Evolutionary conservation across 192 early-diverging fungal genomes (phyloP), one percentile per base, ranked within the genome.

Genomic region (Podila epicladia): DNA sequence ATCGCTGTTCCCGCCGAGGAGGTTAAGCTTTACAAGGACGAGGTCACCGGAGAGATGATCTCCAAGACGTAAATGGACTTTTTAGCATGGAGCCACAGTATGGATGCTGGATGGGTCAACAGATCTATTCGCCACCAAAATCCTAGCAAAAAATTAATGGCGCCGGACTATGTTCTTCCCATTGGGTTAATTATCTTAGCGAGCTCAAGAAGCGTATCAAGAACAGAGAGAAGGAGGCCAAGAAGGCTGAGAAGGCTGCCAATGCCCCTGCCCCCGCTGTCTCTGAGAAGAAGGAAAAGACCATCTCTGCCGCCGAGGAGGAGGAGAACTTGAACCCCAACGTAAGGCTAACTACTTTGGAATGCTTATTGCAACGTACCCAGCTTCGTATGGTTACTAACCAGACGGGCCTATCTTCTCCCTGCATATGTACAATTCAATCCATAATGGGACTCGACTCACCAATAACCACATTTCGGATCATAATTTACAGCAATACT

Each of bases 191-290:
- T 33, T 32, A 55, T 57, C 38, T 45, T 75, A 97, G 93, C 62
- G 98, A 99, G 88, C 82, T 96, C 75, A 99, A 98, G 92, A 88
- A 93, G 82, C 90, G 97, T 63, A 74, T 85, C 33, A 98, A 98
- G 92, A 89, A 90, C 79, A 89, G 97, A 57, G 91, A 95, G 75
- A 97, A 97, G 92, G 95, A 96, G 20, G 93, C 91, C 57, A 87
- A 91, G 76, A 95, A 93, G 88, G 89, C 74, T 26, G 71, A 69
- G 53, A 85, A 89, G 80, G 85, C 91, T 33, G 90, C 88, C 67
- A 90, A 82, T 76, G 88, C 86, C 22, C 86, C 87, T 66, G 87
- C 85, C 28, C 86, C 90, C 28, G 82, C 84, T 26, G 72, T 82
- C 13, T 74, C 85, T 51, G 87, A 84, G 37, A 72, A 59, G 32